These are phyloP conservation scores for Aspergillus olivimuriae DNA, from an alignment of 495 filamentous ascomycete genomes.

Conservation along the genomic window DNA sequence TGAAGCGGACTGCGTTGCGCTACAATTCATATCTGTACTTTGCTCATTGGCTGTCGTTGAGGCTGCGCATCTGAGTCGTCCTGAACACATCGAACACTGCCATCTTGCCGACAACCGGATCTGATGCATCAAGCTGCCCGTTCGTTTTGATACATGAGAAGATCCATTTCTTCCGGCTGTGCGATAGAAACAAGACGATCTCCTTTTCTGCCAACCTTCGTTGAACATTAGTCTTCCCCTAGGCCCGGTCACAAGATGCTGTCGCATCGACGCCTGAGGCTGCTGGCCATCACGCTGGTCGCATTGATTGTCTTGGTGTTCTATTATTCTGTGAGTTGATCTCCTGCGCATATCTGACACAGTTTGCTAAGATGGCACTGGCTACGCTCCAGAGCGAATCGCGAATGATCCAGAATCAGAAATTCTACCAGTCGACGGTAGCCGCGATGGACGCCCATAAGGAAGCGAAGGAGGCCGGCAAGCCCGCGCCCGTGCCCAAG, in stretches of 20 bases:
- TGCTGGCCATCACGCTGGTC: constrained; percentile 51
- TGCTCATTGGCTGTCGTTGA: constrained; percentile 1
- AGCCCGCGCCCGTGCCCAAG: constrained; percentile 27
- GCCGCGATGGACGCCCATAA: constrained; percentile 41
- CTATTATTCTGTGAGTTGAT: constrained; percentile 50
- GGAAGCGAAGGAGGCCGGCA: constrained; percentile 20
- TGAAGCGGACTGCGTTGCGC: background rate
- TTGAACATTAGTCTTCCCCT: too few species aligned
- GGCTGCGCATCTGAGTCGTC: too few species aligned
- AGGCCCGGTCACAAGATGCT: constrained; percentile 48
- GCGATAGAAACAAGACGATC: too few species aligned
- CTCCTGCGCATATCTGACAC: background rate
- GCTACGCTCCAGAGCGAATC: constrained; percentile 30
- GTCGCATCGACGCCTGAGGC: constrained; percentile 60
- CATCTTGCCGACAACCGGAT: too few species aligned
- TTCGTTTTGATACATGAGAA: too few species aligned
- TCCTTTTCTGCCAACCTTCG: too few species aligned
- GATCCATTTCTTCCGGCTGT: too few species aligned
- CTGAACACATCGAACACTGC: too few species aligned
- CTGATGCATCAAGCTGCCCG: too few species aligned
- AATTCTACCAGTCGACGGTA: constrained; percentile 45
- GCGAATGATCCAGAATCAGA: constrained; percentile 37
- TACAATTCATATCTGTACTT: background rate
- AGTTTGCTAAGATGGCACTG: background rate
- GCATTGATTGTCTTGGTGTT: constrained; percentile 51